Evolutionary conservation across 1,284 basidiomycete species (phyloP).

Genomic region (Cryptococcus sp.): DNA sequence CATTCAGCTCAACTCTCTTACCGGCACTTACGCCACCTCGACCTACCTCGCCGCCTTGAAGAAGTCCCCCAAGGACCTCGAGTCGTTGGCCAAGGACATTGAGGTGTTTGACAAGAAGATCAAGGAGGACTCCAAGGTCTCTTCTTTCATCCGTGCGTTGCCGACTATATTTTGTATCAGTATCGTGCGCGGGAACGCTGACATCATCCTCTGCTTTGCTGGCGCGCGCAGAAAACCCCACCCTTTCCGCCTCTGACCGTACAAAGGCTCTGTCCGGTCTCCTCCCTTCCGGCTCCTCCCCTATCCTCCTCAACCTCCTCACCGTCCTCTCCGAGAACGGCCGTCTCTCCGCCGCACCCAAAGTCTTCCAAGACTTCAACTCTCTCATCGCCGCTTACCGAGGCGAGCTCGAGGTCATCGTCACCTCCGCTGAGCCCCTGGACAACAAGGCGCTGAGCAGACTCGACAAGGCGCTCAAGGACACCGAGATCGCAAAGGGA

Average conservation of each 20-base stretch:
- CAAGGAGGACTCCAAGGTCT: slow-evolving; percentile 65
- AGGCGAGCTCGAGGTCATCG: slow-evolving; percentile 89
- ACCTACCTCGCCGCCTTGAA: slow-evolving; percentile 87
- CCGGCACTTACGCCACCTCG: slow-evolving; percentile 88
- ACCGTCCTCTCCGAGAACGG: slow-evolving; percentile 91
- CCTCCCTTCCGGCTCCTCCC: slow-evolving; percentile 66
- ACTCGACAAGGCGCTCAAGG: slow-evolving; percentile 81
- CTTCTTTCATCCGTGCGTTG: slow-evolving; percentile 64
- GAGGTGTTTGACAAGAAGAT: slow-evolving; percentile 67
- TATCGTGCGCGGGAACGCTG: not conserved
- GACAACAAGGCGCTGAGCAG: slow-evolving; percentile 69
- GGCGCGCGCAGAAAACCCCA: slow-evolving; percentile 70
- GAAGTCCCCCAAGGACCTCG: slow-evolving; percentile 66
- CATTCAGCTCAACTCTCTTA: slow-evolving; percentile 55
- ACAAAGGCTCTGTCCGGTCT: slow-evolving; percentile 68
- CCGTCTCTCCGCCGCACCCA: slow-evolving; percentile 76
- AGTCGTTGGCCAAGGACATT: slow-evolving; percentile 80
- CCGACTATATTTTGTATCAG: not conserved
- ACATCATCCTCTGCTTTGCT: slow-evolving; percentile 2
- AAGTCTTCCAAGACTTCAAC: slow-evolving; percentile 90
- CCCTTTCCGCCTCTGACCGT: slow-evolving; percentile 78
- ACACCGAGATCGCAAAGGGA: slow-evolving; percentile 78
- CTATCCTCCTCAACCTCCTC: slow-evolving; percentile 92
- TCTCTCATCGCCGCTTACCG: slow-evolving; percentile 85
- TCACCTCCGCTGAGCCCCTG: slow-evolving; percentile 83